phyloP scores from a whole-genome alignment of 2,329 filamentous ascomycete genomes.

The Colletotrichum lentis region DNA sequence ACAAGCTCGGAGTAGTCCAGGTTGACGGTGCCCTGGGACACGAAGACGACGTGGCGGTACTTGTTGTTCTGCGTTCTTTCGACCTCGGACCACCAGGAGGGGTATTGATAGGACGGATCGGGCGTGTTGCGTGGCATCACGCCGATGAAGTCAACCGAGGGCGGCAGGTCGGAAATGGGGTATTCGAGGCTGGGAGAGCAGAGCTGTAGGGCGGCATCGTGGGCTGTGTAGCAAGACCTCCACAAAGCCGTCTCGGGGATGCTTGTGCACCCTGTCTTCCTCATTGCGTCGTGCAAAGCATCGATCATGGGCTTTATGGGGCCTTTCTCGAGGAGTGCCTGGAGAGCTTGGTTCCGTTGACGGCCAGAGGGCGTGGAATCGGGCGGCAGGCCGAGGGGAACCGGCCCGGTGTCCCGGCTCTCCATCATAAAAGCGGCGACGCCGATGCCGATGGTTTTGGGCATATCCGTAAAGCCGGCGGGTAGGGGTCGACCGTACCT shows the following conservation, averaged over 20 bases:
- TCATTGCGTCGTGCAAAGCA: conserved; percentile 16
- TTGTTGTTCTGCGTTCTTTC: conserved; percentile 35
- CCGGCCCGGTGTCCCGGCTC: conserved; percentile 46
- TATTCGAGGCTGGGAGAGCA: conserved; percentile 53
- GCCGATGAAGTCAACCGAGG: conserved; percentile 55
- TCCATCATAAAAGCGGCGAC: conserved; percentile 44
- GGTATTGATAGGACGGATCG: conserved; percentile 45
- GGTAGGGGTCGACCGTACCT: conserved; percentile 41
- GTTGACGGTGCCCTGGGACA: conserved; percentile 58
- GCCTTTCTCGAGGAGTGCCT: conserved; percentile 30
- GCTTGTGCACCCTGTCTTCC: conserved; percentile 19
- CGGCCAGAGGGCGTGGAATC: conserved; percentile 44
- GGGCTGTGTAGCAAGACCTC: conserved; percentile 32
- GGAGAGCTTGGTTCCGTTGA: conserved; percentile 41
- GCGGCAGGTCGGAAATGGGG: conserved; percentile 47
- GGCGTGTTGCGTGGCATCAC: conserved; percentile 48
- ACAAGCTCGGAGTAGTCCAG: conserved; percentile 52
- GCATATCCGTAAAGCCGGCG: conserved; percentile 41
- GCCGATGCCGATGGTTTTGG: conserved; percentile 46
- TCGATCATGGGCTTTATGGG: conserved; percentile 34
- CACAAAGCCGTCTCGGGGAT: conserved; percentile 14
- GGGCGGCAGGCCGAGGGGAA: conserved; percentile 45
- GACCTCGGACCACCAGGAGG: conserved; percentile 58
- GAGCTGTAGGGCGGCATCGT: conserved; percentile 50
- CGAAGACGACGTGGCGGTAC: conserved; percentile 49